Base-by-base conservation (phyloP, 495 filamentous ascomycete species). In the Daldinia grandis region DNA sequence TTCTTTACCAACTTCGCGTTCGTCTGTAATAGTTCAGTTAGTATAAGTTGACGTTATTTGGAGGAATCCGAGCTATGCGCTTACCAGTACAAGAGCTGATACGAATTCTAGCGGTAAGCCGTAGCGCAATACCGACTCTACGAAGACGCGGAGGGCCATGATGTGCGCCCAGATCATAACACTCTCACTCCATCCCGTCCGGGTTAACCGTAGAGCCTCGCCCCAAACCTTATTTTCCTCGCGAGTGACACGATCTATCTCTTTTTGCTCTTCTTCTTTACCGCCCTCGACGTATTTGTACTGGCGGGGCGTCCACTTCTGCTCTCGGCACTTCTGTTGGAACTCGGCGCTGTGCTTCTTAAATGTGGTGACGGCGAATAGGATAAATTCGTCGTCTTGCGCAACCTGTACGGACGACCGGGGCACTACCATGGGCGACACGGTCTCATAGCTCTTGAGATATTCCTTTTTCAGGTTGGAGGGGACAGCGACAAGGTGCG, bases 151-250 rank as follows among this genome's bases (percentile, higher is more conserved):
- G 68, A 99, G 82, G 5, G 94, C 91, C 76, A 98, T 83, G 15
- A 95, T 92, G 78, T 98, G 96, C 10, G 94, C 83, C 94, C 93
- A 96, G 61, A 93, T 90, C 93, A 97, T 97, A 65, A 96, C 93
- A 54, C 89, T 88, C 78, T 99, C 96, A 71, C 93, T 93, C 87
- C 95, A 98, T 28, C 92, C 93, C 21, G 92, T 96, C 67, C 93
- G 85, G 7, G 90, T 93, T 54, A 97, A 83, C 55, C 93, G 84
- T 74, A 99, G 77, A n/a, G 93, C 93, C 81, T 98, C 94, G 3
- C 91, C 92, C 89, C 92, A 95, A 4, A 97, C 81, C 81, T 94
- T 96, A 76, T 88, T 83, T 81, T 97, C 93, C 74, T 97, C 91
- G 59, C 86, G 89, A 58, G 86, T 84, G 37, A 97, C 89, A 55